A percentile compares a stretch with the other conserved stretches of the same genome.
phyloP scores from a whole-genome alignment of 495 filamentous ascomycete genomes.

The Bacidia rubella region DNA sequence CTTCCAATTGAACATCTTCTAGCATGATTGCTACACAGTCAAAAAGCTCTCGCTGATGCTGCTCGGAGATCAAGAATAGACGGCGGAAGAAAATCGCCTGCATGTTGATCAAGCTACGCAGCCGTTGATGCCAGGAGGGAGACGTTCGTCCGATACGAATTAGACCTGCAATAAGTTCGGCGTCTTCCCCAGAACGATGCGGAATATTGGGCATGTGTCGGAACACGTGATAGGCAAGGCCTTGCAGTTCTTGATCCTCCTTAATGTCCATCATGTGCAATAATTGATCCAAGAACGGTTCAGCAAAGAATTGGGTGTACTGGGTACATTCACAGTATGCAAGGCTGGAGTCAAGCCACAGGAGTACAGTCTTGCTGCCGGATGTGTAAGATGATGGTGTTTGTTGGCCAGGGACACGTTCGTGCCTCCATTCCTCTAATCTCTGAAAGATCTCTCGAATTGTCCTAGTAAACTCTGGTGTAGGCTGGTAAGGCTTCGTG shows the following conservation, averaged over 20 bases:
- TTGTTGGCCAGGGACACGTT: constrained; percentile 78
- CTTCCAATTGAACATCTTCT: constrained; percentile 81
- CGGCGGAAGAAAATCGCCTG: constrained; percentile 98
- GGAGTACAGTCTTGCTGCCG: constrained; percentile 85
- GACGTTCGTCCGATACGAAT: constrained; percentile 81
- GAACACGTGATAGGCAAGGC: constrained; percentile 92
- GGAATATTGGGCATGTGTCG: constrained; percentile 94
- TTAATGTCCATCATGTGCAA: constrained; percentile 99
- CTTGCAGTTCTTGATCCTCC: constrained; percentile 92
- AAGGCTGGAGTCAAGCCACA: constrained; percentile 88
- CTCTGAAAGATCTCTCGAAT: constrained; percentile 64
- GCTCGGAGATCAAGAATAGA: constrained; percentile 74
- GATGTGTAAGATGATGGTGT: constrained; percentile 90
- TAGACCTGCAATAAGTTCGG: constrained; percentile 67
- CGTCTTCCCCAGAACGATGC: constrained; percentile 73
- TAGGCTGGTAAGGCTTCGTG: constrained; percentile 66
- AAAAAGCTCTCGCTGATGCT: constrained; percentile 68
- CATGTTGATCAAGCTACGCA: constrained; percentile 97
- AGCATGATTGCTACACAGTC: constrained; percentile 89
- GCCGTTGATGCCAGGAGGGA: constrained; percentile 87
- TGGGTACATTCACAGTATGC: constrained; percentile 87
- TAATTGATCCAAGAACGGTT: constrained; percentile 76
- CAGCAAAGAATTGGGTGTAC: constrained; percentile 80
- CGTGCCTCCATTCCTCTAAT: constrained; percentile 76
- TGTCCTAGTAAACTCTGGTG: constrained; percentile 56